A percentile compares a stretch with the other conserved stretches of the same genome.
These are phyloP conservation scores for Oryza meyeriana DNA, from an alignment of 176 grass and related monocot species.

Conservation along the genomic window DNA sequence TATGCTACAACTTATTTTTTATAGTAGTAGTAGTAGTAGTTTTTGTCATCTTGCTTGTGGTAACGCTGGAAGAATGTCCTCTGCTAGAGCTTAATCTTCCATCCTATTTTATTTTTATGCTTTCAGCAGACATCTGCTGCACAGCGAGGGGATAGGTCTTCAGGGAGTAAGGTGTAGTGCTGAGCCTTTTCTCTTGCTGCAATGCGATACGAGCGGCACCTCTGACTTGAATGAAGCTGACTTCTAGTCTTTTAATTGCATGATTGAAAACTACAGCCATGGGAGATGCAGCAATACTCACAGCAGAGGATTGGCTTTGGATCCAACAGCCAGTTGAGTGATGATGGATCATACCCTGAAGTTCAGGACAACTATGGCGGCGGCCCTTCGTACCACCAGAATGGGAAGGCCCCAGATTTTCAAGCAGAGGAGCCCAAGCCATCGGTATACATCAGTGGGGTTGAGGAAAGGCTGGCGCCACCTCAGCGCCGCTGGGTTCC, in stretches of 20 bases:
- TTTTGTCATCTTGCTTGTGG: neutral
- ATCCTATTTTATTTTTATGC: slow-evolving; percentile 24
- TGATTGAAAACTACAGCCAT: slow-evolving; percentile 37
- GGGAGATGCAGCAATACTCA: slow-evolving; percentile 52
- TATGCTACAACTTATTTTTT: no score
- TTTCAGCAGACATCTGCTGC: slow-evolving; percentile 29
- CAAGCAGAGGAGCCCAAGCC: slow-evolving; percentile 39
- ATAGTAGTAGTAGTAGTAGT: neutral
- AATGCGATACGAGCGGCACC: neutral
- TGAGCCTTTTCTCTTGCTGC: neutral
- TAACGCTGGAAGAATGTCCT: neutral
- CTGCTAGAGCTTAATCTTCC: neutral
- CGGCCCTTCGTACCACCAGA: slow-evolving; percentile 38
- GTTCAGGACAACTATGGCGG: slow-evolving; percentile 28
- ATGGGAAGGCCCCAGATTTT: slow-evolving; percentile 45
- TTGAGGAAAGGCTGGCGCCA: slow-evolving; percentile 29
- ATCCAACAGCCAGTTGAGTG: slow-evolving; percentile 41
- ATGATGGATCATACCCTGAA: slow-evolving; percentile 54
- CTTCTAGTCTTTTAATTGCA: neutral
- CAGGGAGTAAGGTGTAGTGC: slow-evolving; percentile 51
- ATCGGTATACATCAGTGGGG: slow-evolving; percentile 25
- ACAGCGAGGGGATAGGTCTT: slow-evolving; percentile 47
- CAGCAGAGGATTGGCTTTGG: slow-evolving; percentile 49
- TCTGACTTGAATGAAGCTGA: slow-evolving; percentile 26
- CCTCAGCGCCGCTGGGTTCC: slow-evolving; percentile 66